Evolutionary conservation across 2,329 filamentous ascomycete genomes (phyloP).

Genomic region (Colletotrichum tamarilloi): DNA sequence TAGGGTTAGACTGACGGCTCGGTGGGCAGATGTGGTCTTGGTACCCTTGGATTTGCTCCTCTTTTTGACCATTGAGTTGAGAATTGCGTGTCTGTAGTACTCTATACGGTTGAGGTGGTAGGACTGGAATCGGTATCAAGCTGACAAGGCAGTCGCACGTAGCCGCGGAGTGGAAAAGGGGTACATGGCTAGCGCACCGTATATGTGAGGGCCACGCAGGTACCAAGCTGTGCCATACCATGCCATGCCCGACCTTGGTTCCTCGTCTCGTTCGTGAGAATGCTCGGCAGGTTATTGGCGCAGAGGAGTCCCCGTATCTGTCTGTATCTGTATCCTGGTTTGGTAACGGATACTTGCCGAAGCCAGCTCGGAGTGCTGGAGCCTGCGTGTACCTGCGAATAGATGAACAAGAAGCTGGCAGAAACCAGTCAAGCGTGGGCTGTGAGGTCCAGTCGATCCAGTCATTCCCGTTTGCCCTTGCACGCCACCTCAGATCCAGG

Average conservation of each 20-base stretch:
- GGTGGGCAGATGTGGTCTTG: slow-evolving; percentile 17
- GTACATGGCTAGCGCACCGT: slow-evolving; percentile 18
- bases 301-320: slow-evolving; percentile 8
- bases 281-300: neutral
- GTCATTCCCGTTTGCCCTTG: slow-evolving; percentile 31
- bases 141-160: neutral
- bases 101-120: slow-evolving; percentile 15
- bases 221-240: slow-evolving; percentile 17
- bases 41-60: slow-evolving; percentile 1
- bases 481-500: slow-evolving; percentile 28
- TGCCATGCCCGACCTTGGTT: neutral
- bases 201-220: slow-evolving; percentile 26
- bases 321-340: neutral
- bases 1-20: slow-evolving; percentile 5
- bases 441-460: slow-evolving; percentile 20
- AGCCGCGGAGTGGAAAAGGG: slow-evolving; percentile 28
- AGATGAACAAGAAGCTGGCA: neutral
- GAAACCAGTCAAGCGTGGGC: neutral
- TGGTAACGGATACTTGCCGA: slow-evolving; percentile 23
- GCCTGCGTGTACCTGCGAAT: slow-evolving; percentile 8
- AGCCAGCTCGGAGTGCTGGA: slow-evolving; percentile 2
- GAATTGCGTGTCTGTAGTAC: neutral
- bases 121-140: neutral
- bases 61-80: neutral
- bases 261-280: slow-evolving; percentile 9